phyloP scores from a whole-genome alignment of 2,329 filamentous ascomycete species.

The Penicillium sp. region DNA sequence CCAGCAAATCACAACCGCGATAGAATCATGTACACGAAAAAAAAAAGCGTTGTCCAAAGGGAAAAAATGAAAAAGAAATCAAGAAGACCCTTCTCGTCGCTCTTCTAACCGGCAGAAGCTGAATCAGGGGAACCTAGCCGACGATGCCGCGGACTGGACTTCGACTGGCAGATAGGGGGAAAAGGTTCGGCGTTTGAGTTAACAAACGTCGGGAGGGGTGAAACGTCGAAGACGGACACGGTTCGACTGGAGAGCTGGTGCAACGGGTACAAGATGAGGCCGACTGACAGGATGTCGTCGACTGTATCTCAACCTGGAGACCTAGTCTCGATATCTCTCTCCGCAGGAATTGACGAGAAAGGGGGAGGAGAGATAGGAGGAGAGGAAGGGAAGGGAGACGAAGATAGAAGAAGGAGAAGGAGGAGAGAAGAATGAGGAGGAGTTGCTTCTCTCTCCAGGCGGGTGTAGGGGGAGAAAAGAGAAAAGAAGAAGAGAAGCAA shows the following conservation, averaged over 20 bases:
- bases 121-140: conserved; percentile 40
- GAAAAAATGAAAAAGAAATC: conserved; percentile 30
- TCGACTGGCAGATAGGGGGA: conserved; percentile 34
- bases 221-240: conserved; percentile 44
- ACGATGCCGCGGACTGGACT: conserved; percentile 38
- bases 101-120: conserved; percentile 47
- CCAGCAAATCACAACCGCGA: conserved; percentile 29
- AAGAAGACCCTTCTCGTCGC: conserved; percentile 37
- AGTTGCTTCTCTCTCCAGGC: conserved; percentile 48
- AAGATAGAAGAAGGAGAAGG: conserved; percentile 37
- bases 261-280: conserved; percentile 35
- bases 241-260: conserved; percentile 44
- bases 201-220: conserved; percentile 44
- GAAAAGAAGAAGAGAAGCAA: conserved; percentile 37
- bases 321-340: conserved; percentile 46
- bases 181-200: conserved; percentile 42
- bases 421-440: conserved; percentile 42
- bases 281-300: conserved; percentile 32
- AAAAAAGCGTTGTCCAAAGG: conserved; percentile 26
- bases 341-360: conserved; percentile 40
- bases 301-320: conserved; percentile 38
- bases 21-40: conserved; percentile 32
- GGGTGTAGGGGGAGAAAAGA: conserved; percentile 46
- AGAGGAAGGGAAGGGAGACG: conserved; percentile 40
- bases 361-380: conserved; percentile 32